Evolutionary conservation across 768 basidiomycete species (phyloP).

Genomic region (Leccinum subgranulosum): DNA sequence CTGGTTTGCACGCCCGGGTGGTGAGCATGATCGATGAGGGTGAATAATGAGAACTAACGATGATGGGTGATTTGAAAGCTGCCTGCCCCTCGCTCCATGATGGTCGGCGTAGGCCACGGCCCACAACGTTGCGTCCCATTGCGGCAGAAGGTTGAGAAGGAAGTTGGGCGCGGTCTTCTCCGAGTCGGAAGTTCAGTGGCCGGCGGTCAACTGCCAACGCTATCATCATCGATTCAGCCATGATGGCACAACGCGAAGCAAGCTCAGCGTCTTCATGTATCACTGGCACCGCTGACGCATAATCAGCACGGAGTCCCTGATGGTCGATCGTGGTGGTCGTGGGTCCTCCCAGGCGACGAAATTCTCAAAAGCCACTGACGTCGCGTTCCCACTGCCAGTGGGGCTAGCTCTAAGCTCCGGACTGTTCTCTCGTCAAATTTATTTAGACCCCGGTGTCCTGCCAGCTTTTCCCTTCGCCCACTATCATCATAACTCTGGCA

Average conservation of each 20-base stretch:
- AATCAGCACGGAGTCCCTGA: not conserved
- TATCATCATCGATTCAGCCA: constrained; percentile 4
- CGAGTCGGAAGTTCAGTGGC: constrained; percentile 1
- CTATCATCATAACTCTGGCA: not conserved
- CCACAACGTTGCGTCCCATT: constrained; percentile 3
- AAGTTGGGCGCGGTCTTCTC: constrained; percentile 13
- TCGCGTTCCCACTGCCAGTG: constrained; percentile 1
- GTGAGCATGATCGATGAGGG: constrained; percentile 5
- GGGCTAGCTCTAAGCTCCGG: not conserved
- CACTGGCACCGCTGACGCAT: constrained; percentile 4
- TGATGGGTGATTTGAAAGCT: constrained; percentile 1
- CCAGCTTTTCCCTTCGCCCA: not conserved
- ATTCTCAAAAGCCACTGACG: constrained; percentile 2
- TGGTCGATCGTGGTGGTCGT: constrained; percentile 15
- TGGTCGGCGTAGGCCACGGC: constrained; percentile 1
- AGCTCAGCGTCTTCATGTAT: not conserved
- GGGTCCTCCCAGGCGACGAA: constrained; percentile 10
- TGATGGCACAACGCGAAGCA: constrained; percentile 6
- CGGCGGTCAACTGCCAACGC: constrained; percentile 7
- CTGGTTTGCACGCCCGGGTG: constrained; percentile 1
- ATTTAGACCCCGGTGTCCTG: not conserved
- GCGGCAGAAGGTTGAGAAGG: constrained; percentile 9
- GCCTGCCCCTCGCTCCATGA: not conserved
- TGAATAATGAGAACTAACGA: not conserved
- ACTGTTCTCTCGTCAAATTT: not conserved